Conservation (phyloP, 2,329 filamentous ascomycete species). For the Arthrobotrys musiformis region DNA sequence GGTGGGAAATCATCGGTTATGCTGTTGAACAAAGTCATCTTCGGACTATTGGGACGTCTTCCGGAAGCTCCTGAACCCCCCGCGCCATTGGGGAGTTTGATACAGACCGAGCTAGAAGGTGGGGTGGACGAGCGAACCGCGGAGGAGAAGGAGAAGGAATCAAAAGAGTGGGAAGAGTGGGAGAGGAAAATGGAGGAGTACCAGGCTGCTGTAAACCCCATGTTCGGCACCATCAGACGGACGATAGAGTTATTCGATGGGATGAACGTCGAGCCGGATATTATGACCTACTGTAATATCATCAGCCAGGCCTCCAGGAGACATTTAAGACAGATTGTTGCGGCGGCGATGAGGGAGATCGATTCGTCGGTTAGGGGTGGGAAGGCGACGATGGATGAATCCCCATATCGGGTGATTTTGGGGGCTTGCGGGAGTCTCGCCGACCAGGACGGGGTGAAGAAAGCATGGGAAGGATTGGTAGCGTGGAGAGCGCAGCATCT, state of each 20-base stretch:
- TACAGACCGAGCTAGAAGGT: slow-evolving; percentile 3
- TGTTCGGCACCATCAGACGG: slow-evolving; percentile 59
- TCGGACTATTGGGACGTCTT: slow-evolving; percentile 62
- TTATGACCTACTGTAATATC: slow-evolving; percentile 62
- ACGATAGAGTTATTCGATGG: slow-evolving; percentile 60
- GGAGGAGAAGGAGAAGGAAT: slow-evolving; percentile 25
- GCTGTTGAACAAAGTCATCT: slow-evolving; percentile 64
- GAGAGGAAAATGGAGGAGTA: slow-evolving; percentile 38
- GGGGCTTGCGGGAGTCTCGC: slow-evolving; percentile 22
- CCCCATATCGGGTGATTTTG: slow-evolving; percentile 20
- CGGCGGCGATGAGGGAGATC: slow-evolving; percentile 22
- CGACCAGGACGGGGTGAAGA: slow-evolving; percentile 35
- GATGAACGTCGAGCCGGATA: slow-evolving; percentile 59
- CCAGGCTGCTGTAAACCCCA: slow-evolving; percentile 31
- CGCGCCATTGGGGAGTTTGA: slow-evolving; percentile 7
- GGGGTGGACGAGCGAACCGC: background rate
- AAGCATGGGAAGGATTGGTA: slow-evolving; percentile 25
- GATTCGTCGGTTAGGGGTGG: slow-evolving; percentile 3
- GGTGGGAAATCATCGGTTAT: slow-evolving; percentile 57
- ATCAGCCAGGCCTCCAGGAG: slow-evolving; percentile 61
- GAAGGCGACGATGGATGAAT: background rate
- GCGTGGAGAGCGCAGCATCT: slow-evolving; percentile 16
- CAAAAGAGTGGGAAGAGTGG: slow-evolving; percentile 37
- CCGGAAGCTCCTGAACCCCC: slow-evolving; percentile 60
- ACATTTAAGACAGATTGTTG: slow-evolving; percentile 58